These are phyloP conservation scores for Podospora australis DNA, from an alignment of 495 filamentous ascomycete species.

Conservation along the genomic window DNA sequence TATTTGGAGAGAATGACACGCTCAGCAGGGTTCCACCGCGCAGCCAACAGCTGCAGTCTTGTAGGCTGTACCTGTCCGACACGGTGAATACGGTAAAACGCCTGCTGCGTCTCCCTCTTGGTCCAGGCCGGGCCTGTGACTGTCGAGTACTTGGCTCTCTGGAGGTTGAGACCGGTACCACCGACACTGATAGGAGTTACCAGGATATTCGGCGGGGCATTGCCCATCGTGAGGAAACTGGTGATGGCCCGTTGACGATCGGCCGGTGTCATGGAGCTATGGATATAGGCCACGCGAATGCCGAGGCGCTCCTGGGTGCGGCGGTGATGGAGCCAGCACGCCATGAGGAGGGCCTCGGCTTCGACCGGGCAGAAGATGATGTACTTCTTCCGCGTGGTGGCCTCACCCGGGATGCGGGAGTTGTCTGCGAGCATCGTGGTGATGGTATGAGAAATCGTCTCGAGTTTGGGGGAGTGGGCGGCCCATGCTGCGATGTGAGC, in stretches of 20 bases:
- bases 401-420: slow-evolving; percentile 5
- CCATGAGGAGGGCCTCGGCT: slow-evolving; percentile 17
- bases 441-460: slow-evolving; percentile 3
- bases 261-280: background rate
- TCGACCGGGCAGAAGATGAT: slow-evolving; percentile 21
- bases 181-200: slow-evolving; percentile 15
- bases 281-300: slow-evolving; percentile 11
- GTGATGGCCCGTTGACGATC: slow-evolving; percentile 10
- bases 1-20: slow-evolving; percentile 13
- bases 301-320: background rate
- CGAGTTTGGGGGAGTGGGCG: slow-evolving; percentile 16
- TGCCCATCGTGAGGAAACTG: slow-evolving; percentile 11
- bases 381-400: slow-evolving; percentile 15
- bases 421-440: slow-evolving; percentile 10
- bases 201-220: slow-evolving; percentile 20
- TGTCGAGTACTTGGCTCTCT: slow-evolving; percentile 18
- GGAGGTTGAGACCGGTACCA: slow-evolving; percentile 26
- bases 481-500: slow-evolving; percentile 11
- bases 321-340: slow-evolving; percentile 12
- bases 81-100: slow-evolving; percentile 20
- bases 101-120: slow-evolving; percentile 24
- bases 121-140: slow-evolving; percentile 23
- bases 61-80: slow-evolving; percentile 17
- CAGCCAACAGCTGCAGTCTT: slow-evolving; percentile 13
- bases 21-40: slow-evolving; percentile 21